phyloP scores from a whole-genome alignment of 495 filamentous ascomycete genomes.

The Collariella sp. region DNA sequence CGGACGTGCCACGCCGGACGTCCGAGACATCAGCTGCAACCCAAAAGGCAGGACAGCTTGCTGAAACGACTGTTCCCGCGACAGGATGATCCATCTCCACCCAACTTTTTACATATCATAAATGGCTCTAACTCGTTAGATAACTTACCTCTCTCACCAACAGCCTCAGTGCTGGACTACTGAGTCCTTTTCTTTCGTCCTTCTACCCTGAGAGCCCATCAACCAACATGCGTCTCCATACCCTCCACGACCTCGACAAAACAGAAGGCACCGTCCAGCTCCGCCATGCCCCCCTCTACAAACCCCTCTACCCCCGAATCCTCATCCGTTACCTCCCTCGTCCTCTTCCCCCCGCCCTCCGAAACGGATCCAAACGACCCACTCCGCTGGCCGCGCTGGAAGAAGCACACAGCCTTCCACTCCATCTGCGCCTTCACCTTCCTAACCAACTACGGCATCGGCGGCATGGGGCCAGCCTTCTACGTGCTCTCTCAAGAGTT shows the following conservation, averaged over 20 bases:
- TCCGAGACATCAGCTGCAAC: too few species aligned
- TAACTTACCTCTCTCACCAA: too few species aligned
- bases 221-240: constrained; percentile 22
- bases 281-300: constrained; percentile 10
- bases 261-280: constrained; percentile 27
- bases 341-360: constrained; percentile 29
- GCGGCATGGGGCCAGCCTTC: constrained; percentile 26
- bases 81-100: too few species aligned
- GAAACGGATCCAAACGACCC: constrained; percentile 31
- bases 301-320: background rate
- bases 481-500: constrained; percentile 24
- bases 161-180: too few species aligned
- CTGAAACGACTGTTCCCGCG: too few species aligned
- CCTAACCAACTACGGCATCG: constrained; percentile 36
- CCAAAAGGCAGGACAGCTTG: too few species aligned
- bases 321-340: constrained; percentile 11
- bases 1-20: too few species aligned
- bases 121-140: too few species aligned
- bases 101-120: too few species aligned
- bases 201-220: too few species aligned
- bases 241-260: constrained; percentile 26
- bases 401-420: constrained; percentile 28
- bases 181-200: too few species aligned
- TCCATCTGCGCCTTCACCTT: constrained; percentile 30
- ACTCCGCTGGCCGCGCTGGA: constrained; percentile 25